Percentiles rank a stretch among this genome's conserved stretches.
Evolutionary conservation across 345 rosid genomes (phyloP).

Genomic region (Eucalyptus urophylla): DNA sequence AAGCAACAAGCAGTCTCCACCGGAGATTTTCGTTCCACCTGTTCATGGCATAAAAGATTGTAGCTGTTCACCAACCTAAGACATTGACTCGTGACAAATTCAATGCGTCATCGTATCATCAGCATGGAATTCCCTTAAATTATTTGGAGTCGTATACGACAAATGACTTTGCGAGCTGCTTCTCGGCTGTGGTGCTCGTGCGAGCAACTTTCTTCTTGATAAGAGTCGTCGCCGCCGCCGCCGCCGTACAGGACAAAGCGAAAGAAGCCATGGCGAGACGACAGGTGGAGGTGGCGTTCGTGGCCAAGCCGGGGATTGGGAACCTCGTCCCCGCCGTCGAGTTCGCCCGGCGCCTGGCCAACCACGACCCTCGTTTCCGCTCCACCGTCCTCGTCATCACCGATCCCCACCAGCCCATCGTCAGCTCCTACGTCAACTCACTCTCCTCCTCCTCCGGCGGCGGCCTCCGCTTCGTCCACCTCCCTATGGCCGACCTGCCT

Average conservation of each 20-base stretch:
- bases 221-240: not conserved
- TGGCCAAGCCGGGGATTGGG: slow-evolving; percentile 6
- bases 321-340: slow-evolving; percentile 5
- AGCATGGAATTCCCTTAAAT: not conserved
- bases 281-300: not conserved
- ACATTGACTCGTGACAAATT: not conserved
- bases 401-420: not conserved
- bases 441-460: not conserved
- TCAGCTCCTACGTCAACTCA: slow-evolving; percentile 4
- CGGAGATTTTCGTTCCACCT: not conserved
- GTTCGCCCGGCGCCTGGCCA: slow-evolving; percentile 6
- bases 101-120: not conserved
- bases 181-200: not conserved
- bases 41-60: not conserved
- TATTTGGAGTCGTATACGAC: not conserved
- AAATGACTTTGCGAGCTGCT: not conserved
- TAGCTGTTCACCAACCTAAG: not conserved
- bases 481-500: slow-evolving; percentile 4
- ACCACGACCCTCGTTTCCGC: not conserved
- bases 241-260: not conserved
- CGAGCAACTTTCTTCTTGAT: not conserved
- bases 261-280: not conserved
- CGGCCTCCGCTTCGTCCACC: slow-evolving; percentile 4
- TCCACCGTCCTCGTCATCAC: slow-evolving; percentile 7
- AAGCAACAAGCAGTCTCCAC: not conserved